These are phyloP conservation scores for Psidium guajava DNA, from an alignment of 345 rosid genomes.

Conservation along the genomic window DNA sequence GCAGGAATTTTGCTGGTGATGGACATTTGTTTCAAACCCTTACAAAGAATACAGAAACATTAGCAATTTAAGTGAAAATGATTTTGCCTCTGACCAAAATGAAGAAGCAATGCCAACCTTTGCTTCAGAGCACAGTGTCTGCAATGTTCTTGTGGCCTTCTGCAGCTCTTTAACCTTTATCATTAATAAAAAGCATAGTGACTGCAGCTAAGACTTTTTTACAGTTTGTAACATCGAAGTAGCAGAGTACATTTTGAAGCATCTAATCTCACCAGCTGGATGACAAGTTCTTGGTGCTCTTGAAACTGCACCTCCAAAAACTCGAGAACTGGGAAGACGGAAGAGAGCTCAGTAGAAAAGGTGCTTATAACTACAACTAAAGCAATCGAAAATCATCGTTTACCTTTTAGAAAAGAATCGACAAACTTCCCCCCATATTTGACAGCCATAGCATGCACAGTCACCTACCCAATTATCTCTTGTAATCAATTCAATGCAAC, in stretches of 20 bases:
- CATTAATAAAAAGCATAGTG: neutral
- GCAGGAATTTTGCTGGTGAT: conserved; percentile 74
- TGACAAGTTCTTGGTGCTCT: conserved; percentile 45
- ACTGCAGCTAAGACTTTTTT: neutral
- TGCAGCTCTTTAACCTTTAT: conserved; percentile 71
- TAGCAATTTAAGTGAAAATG: neutral
- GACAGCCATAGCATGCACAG: conserved; percentile 68
- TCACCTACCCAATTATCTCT: conserved; percentile 29
- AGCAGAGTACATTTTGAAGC: neutral
- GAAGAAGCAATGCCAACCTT: conserved; percentile 37
- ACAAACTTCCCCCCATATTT: conserved; percentile 80
- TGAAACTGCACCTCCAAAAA: conserved; percentile 57
- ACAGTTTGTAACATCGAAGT: neutral
- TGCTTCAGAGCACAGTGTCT: conserved; percentile 85
- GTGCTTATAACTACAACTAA: neutral
- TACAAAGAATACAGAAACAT: neutral
- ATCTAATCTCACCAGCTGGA: conserved; percentile 44
- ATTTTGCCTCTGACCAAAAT: neutral
- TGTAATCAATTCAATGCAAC: neutral
- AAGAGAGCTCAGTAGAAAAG: neutral
- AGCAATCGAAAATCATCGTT: neutral
- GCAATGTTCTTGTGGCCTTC: conserved; percentile 81
- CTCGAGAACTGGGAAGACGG: conserved; percentile 47
- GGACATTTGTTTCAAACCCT: conserved; percentile 70
- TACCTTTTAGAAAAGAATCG: conserved; percentile 75